Percentiles rank a stretch among this genome's conserved stretches.
Conservation (phyloP, 108 stramenopile genomes). For the Conticribra weissflogii region DNA sequence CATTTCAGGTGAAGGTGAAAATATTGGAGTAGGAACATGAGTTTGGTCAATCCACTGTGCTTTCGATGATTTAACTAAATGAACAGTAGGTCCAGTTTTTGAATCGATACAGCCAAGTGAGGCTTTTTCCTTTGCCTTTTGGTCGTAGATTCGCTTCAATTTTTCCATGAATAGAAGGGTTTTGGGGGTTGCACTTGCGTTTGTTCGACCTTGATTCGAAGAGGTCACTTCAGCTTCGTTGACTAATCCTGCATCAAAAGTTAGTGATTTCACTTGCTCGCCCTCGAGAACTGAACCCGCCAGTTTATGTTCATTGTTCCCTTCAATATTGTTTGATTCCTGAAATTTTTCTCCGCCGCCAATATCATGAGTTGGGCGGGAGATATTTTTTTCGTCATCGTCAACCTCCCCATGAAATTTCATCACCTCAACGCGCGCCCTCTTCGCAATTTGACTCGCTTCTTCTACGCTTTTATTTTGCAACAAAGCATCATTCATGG, state of each 20-base stretch:
- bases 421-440: slow-evolving; percentile 41
- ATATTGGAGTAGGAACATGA: slow-evolving; percentile 63
- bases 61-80: slow-evolving; percentile 29
- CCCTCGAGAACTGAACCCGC: too few relatives aligned
- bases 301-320: too few relatives aligned
- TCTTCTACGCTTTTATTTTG: slow-evolving; percentile 49
- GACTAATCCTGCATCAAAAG: not conserved
- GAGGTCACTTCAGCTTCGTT: too few relatives aligned
- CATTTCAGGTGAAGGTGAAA: slow-evolving; percentile 57
- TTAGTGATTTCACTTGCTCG: slow-evolving; percentile 6
- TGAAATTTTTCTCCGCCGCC: not conserved
- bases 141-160: slow-evolving; percentile 61
- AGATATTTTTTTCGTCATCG: too few relatives aligned
- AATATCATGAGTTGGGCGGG: too few relatives aligned
- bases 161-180: slow-evolving; percentile 69
- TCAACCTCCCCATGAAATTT: slow-evolving; percentile 48
- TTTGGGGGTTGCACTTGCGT: slow-evolving; percentile 36
- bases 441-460: slow-evolving; percentile 54
- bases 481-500: slow-evolving; percentile 69
- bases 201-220: not conserved
- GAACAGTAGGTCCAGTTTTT: slow-evolving; percentile 19
- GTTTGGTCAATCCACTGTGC: not conserved
- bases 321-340: not conserved
- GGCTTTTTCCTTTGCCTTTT: slow-evolving; percentile 61
- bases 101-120: not conserved